Evolutionary conservation across 1,284 basidiomycete species (phyloP), one percentile per base, ranked within the genome.

Genomic region (Crepidotus sp.): DNA sequence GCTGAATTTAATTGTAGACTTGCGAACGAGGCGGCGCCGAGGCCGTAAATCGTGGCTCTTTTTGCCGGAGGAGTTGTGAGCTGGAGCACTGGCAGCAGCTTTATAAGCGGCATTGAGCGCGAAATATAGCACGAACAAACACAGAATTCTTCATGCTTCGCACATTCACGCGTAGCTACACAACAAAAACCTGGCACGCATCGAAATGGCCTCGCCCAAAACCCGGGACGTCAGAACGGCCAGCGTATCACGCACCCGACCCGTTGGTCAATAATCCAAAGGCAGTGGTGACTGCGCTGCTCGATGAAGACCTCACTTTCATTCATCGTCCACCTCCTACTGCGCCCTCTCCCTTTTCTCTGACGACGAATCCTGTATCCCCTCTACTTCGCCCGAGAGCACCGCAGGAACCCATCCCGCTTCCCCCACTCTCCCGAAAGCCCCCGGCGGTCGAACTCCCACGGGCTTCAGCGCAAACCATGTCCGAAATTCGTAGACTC

Each of bases 311-410:
- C 49, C 59, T 84, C 44, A 83, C 82, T 0, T 87, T 88, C 59
- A 78, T 88, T 49, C 82, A 83, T 59, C 78, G 85, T 33, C 82
- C 82, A 19, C 85, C 84, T 0, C 82, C 84, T 0, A 76, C 80
- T 2, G 71, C 76, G 7, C 78, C 81, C 4, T 71, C 83, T 11
- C 83, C 83, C 4, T 66, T 71, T 48, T 88, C 84, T 14, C 73
- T 77, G 46, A 79, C 76, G 2, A 76, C 76, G 7, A 66, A 70
- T 11, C 85, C 84, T 10, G 62, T 72, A 2, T 88, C 84, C 0
- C 82, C 85, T 0, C 67, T 88, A 2, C 70, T 88, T 10, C 62
- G 59, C 3, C 56, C 64, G 3, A 53, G 40, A 5, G 14, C 64
- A 7, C 33, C 62, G 7, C 46, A 60, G 3, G 49, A 57, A 9